Conservation (phyloP, 768 basidiomycete genomes). For the Termitomyces sp. region DNA sequence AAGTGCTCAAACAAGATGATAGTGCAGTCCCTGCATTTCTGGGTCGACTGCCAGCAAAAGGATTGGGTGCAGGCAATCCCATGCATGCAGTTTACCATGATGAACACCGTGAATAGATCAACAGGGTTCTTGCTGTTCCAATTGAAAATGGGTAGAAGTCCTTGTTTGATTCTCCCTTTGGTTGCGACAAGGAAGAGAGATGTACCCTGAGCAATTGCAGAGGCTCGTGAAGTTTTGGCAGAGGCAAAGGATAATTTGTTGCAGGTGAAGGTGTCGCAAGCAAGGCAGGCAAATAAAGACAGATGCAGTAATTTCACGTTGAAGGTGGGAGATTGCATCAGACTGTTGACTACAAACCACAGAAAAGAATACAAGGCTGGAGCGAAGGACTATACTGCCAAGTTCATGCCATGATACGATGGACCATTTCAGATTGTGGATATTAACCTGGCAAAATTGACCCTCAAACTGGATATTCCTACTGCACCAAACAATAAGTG, state of each 20-base stretch:
- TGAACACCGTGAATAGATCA: conserved; percentile 28
- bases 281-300: conserved; percentile 25
- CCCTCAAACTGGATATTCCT: conserved; percentile 28
- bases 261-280: conserved; percentile 24
- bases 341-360: conserved; percentile 31
- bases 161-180: conserved; percentile 23
- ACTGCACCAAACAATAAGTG: conserved; percentile 15
- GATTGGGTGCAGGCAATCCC: conserved; percentile 14
- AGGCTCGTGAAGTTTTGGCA: not conserved
- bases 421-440: conserved; percentile 19
- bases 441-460: conserved; percentile 13
- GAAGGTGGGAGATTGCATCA: conserved; percentile 29
- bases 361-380: conserved; percentile 24
- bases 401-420: conserved; percentile 38
- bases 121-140: conserved; percentile 32
- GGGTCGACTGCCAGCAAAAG: no score
- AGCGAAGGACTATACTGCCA: conserved; percentile 29
- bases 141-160: conserved; percentile 19
- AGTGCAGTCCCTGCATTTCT: no score
- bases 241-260: conserved; percentile 31
- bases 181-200: not conserved
- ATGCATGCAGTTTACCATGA: conserved; percentile 25
- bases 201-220: not conserved
- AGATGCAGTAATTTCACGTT: conserved; percentile 19
- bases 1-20: no score